These are phyloP conservation scores for Plasmodium vivax DNA, from an alignment of 169 alveolate genomes.

Conservation along the genomic window DNA sequence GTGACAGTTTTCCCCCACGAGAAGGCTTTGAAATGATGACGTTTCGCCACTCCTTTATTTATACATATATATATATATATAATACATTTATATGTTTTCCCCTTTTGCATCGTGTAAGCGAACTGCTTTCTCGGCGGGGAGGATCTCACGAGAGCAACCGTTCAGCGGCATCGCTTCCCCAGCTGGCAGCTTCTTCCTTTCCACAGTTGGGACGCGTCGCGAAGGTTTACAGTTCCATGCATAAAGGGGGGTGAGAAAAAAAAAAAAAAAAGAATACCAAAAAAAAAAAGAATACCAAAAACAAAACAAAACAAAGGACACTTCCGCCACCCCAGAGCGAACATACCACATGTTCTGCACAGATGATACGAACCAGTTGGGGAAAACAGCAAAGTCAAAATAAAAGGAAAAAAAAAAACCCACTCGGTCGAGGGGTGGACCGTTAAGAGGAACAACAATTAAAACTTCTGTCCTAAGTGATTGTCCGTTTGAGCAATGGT, in stretches of 20 bases:
- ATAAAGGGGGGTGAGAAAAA: not conserved
- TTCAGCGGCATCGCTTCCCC: not conserved
- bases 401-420: not conserved
- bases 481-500: not conserved
- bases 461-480: not conserved
- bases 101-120: not conserved
- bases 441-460: not conserved
- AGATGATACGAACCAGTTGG: too few relatives aligned
- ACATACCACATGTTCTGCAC: too few relatives aligned
- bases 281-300: too few relatives aligned
- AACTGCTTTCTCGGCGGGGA: not conserved
- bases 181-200: not conserved
- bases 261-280: not conserved
- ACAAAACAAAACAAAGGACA: too few relatives aligned
- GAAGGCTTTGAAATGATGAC: not conserved
- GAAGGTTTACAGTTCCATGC: not conserved
- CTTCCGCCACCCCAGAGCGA: too few relatives aligned
- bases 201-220: not conserved
- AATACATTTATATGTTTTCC: not conserved
- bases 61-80: not conserved
- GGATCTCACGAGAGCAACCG: not conserved
- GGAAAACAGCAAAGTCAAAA: too few relatives aligned
- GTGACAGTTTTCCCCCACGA: not conserved
- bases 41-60: not conserved
- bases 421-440: not conserved